Evolutionary conservation across 805 yeast genomes (phyloP), one percentile per base, ranked within the genome.

Genomic region (Kuraishia capsulata): DNA sequence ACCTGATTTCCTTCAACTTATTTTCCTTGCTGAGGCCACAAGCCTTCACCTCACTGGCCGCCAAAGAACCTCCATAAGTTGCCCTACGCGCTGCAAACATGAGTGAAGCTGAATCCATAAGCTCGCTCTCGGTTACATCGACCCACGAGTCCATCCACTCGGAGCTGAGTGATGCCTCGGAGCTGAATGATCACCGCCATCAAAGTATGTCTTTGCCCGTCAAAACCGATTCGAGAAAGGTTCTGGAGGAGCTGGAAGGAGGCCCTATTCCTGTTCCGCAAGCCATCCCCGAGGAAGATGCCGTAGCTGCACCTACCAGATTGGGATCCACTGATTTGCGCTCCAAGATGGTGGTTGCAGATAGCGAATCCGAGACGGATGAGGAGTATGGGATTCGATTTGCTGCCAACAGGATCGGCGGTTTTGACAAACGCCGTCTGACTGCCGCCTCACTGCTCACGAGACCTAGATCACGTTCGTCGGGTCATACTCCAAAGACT

Each of bases 131-230:
- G 26, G 31, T 28, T 13, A 36, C 38, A 10, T 36, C 38, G 11
- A 33, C 35, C 10, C 38, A 29, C 24, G 38, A 36, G 18, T 26
- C 33, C 28, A 20, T 36, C 26, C 33, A 36, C 26, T 60, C 65
- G 14, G 49, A 53, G 18, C 57, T 61, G 30, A 57, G 62, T 40
- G 64, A 56, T 20, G 64, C 59, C 35, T 54, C 61, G 4, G 49
- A 47, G 21, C 42, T 61, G 36, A 56, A 61, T 39, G 66, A 39
- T 29, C 39, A 39, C 36, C 36, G 42, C 18, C 20, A 36, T 36
- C 42, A 39, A 28, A 32, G 32, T 20, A 6, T 25, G 30, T 37
- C 40, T n/a, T 25, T 39, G 26, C 42, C 42, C 32, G 30, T 30
- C 16, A 30, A 18, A 14, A 30, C 36, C 4, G 39, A 37, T 4